These are phyloP conservation scores for Aspergillus quadrilineatus DNA, from an alignment of 2,329 filamentous ascomycete genomes.

Conservation along the genomic window DNA sequence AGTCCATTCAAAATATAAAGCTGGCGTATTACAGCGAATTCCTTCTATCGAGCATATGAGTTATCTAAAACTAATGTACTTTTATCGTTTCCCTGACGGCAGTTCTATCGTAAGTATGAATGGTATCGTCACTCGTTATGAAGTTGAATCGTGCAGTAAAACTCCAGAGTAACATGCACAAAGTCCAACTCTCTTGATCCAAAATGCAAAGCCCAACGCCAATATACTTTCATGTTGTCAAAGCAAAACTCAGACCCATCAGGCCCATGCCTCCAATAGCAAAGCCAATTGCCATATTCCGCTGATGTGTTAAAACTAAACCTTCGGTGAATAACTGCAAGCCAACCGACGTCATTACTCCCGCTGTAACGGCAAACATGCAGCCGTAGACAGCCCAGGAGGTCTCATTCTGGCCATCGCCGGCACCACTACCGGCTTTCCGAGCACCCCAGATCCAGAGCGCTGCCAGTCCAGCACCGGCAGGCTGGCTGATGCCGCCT, in stretches of 20 bases:
- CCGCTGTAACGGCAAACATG: constrained; percentile 85
- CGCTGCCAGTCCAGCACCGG: constrained; percentile 80
- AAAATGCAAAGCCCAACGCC: constrained; percentile 8
- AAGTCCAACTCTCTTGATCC: not conserved
- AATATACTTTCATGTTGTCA: constrained; percentile 58
- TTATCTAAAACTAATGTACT: constrained; percentile 1
- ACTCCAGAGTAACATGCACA: constrained; percentile 9
- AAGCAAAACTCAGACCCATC: constrained; percentile 78
- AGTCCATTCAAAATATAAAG: not conserved
- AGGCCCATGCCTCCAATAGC: constrained; percentile 69
- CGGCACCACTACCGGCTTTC: constrained; percentile 39
- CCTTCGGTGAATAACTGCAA: constrained; percentile 86
- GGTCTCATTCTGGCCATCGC: constrained; percentile 33
- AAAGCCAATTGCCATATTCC: constrained; percentile 38
- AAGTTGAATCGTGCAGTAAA: not conserved
- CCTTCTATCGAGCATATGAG: not conserved
- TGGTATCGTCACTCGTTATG: constrained; percentile 17
- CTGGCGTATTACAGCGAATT: not conserved
- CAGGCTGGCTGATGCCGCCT: constrained; percentile 81
- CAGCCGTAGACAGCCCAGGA: constrained; percentile 55
- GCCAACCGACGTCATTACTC: constrained; percentile 93
- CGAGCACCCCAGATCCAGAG: constrained; percentile 78
- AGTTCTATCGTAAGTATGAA: constrained; percentile 11
- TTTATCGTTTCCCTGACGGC: not conserved
- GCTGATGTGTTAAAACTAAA: constrained; percentile 65